These are phyloP conservation scores for Saturnispora dispora DNA, from an alignment of 805 yeast species.

Conservation along the genomic window DNA sequence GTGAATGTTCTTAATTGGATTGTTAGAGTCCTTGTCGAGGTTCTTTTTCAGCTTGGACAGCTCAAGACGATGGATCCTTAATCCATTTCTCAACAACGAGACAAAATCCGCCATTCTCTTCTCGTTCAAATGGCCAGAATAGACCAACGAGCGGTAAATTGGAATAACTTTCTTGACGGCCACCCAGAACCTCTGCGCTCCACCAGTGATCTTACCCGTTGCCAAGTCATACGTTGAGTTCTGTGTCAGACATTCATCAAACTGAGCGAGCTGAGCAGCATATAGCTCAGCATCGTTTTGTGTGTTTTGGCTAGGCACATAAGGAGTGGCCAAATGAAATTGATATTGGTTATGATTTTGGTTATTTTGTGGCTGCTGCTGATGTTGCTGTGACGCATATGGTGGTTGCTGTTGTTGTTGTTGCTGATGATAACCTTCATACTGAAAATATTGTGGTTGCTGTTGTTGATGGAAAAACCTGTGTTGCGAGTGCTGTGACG, in stretches of 20 bases:
- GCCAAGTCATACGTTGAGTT: slow-evolving; percentile 30
- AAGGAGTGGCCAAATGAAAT: background rate
- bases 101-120: slow-evolving; percentile 41
- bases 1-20: slow-evolving; percentile 47
- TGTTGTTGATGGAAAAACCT: slow-evolving; percentile 11
- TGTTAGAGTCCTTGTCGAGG: slow-evolving; percentile 49
- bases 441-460: slow-evolving; percentile 2
- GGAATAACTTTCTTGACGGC: slow-evolving; percentile 43
- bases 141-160: slow-evolving; percentile 38
- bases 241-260: slow-evolving; percentile 39
- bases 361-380: background rate
- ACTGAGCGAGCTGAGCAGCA: slow-evolving; percentile 15
- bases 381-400: background rate
- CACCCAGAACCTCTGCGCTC: slow-evolving; percentile 43
- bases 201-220: slow-evolving; percentile 31
- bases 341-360: background rate
- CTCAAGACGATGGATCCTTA: slow-evolving; percentile 47
- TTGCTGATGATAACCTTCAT: background rate
- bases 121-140: slow-evolving; percentile 39
- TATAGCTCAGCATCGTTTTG: slow-evolving; percentile 5
- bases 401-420: slow-evolving; percentile 4
- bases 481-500: background rate
- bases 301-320: slow-evolving; percentile 13
- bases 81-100: slow-evolving; percentile 44
- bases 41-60: slow-evolving; percentile 47